Percentiles rank a stretch among this genome's conserved stretches.
Conservation (phyloP, 768 basidiomycete genomes). For the Ramaria rubella region DNA sequence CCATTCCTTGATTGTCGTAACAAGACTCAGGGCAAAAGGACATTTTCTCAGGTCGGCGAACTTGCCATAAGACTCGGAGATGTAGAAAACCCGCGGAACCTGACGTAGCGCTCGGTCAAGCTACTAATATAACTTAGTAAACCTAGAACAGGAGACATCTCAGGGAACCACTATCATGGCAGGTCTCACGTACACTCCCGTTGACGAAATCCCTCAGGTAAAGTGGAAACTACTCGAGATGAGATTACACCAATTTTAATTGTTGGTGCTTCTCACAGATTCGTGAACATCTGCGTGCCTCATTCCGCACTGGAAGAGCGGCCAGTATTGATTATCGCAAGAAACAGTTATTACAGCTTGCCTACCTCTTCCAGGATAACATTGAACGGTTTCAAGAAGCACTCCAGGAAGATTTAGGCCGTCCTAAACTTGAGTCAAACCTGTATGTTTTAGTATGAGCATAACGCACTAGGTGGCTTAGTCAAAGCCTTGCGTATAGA, state of each 20-base stretch:
- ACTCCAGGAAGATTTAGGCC: conserved; percentile 54
- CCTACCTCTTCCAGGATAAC: conserved; percentile 72
- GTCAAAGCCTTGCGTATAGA: conserved; percentile 30
- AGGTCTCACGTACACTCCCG: conserved; percentile 38
- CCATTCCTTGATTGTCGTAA: too few species aligned
- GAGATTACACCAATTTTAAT: conserved; percentile 12
- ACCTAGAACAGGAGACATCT: too few species aligned
- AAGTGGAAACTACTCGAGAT: conserved; percentile 7
- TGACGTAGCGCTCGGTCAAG: too few species aligned
- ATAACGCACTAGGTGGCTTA: neutral
- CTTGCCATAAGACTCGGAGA: too few species aligned
- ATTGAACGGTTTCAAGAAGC: conserved; percentile 50
- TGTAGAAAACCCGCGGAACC: too few species aligned
- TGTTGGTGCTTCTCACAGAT: conserved; percentile 19
- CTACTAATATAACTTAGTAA: too few species aligned
- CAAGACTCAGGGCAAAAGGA: too few species aligned
- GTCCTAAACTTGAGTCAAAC: conserved; percentile 52
- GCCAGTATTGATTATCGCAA: conserved; percentile 63
- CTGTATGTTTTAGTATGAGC: conserved; percentile 35
- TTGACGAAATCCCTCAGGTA: conserved; percentile 49
- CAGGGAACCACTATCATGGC: conserved; percentile 5
- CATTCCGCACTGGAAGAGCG: conserved; percentile 63
- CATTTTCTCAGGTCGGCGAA: too few species aligned
- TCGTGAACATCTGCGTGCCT: neutral
- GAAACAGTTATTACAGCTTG: conserved; percentile 69